These are phyloP conservation scores for Paramecium sonneborni DNA, from an alignment of 73 alveolate species.

Conservation along the genomic window DNA sequence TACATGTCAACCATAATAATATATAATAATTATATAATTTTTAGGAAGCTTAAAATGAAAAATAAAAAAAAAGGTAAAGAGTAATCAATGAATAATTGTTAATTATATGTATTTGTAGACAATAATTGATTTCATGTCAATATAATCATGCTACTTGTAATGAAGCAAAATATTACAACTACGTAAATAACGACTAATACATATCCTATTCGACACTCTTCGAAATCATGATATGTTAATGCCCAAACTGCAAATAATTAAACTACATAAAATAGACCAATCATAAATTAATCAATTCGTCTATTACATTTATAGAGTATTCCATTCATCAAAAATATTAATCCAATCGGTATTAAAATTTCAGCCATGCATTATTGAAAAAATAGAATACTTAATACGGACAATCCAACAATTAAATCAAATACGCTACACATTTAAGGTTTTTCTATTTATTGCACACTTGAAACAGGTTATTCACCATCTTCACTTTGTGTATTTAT, in stretches of 20 bases:
- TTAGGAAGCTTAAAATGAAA: neutral
- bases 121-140: neutral
- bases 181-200: constrained; percentile 13
- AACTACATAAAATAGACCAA: constrained; percentile 1
- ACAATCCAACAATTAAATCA: neutral
- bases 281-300: constrained; percentile 12
- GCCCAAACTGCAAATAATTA: constrained; percentile 25
- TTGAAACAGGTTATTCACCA: neutral
- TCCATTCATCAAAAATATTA: constrained; percentile 1
- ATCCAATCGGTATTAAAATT: neutral
- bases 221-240: neutral
- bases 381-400: neutral
- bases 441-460: neutral
- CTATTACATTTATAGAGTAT: neutral
- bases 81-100: neutral
- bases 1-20: no score
- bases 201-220: neutral
- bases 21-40: neutral
- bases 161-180: constrained; percentile 12
- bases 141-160: constrained; percentile 15
- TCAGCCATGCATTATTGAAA: neutral
- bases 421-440: neutral
- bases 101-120: neutral
- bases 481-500: neutral
- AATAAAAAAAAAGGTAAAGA: neutral